phyloP scores from a whole-genome alignment of 148 eudicot genomes.

The Rhododendron ovatum region DNA sequence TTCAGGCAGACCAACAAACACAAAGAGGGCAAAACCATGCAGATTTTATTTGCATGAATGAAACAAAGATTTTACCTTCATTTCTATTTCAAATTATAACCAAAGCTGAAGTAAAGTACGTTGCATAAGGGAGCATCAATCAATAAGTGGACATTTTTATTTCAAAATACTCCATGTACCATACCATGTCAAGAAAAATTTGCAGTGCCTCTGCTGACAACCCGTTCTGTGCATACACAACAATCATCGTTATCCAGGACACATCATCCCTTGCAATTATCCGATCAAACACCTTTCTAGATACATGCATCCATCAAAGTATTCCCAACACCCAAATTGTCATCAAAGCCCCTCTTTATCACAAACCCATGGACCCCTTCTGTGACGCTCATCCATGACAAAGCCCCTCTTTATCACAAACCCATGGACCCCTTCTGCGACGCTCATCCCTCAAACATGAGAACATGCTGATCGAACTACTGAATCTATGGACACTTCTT shows the following conservation, averaged over 20 bases:
- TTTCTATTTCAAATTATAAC: too few relatives aligned
- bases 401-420: slow-evolving; percentile 47
- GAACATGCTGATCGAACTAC: slow-evolving; percentile 58
- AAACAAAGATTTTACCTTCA: too few relatives aligned
- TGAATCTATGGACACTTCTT: slow-evolving; percentile 29
- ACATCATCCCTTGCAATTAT: slow-evolving; percentile 45
- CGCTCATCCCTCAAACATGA: slow-evolving; percentile 23
- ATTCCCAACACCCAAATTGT: slow-evolving; percentile 39
- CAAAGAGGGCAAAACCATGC: too few relatives aligned
- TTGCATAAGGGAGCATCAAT: too few relatives aligned
- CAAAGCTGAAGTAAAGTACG: too few relatives aligned
- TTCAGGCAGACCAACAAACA: too few relatives aligned
- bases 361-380: too few relatives aligned
- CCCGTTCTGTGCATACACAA: slow-evolving; percentile 54
- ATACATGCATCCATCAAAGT: slow-evolving; percentile 58
- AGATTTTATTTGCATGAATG: too few relatives aligned
- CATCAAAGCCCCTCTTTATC: too few relatives aligned
- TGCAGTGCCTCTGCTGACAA: slow-evolving; percentile 46
- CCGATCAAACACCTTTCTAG: slow-evolving; percentile 52
- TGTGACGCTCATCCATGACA: too few relatives aligned
- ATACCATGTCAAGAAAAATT: slow-evolving; percentile 44
- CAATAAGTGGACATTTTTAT: too few relatives aligned
- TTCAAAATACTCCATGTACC: background rate
- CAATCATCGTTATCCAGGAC: slow-evolving; percentile 65
- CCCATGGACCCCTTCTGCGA: slow-evolving; percentile 50